These are phyloP conservation scores for Candida berthetii DNA, from an alignment of 805 yeast species.

Conservation along the genomic window DNA sequence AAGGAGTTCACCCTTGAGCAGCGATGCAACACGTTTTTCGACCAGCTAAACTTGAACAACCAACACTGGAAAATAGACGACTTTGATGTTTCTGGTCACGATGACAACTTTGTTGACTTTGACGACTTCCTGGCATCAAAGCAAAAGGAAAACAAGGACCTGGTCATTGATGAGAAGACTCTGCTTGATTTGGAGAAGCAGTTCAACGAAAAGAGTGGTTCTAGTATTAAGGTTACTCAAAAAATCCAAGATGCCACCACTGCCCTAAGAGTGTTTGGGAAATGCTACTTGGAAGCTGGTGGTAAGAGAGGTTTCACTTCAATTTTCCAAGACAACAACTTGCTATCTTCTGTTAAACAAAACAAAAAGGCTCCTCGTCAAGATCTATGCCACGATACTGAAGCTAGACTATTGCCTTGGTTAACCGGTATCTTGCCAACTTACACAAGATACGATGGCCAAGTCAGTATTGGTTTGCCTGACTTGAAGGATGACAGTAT, in stretches of 20 bases:
- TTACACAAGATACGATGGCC: constrained; percentile 30
- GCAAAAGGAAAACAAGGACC: constrained; percentile 3
- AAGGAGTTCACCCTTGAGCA: constrained; percentile 4
- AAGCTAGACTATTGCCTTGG: constrained; percentile 30
- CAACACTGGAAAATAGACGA: constrained; percentile 14
- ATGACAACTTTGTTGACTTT: constrained; percentile 12
- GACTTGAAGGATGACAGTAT: constrained; percentile 9
- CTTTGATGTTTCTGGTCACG: constrained; percentile 13
- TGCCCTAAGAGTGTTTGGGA: constrained; percentile 14
- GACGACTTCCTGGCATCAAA: constrained; percentile 8
- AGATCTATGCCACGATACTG: constrained; percentile 17
- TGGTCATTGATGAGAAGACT: constrained; percentile 3
- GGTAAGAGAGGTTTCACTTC: constrained; percentile 3
- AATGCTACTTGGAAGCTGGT: constrained; percentile 12
- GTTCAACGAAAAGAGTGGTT: constrained; percentile 4
- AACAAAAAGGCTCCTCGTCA: background rate
- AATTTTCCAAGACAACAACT: background rate
- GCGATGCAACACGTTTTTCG: constrained; percentile 14
- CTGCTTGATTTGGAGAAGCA: constrained; percentile 7
- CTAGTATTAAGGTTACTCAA: constrained; percentile 8
- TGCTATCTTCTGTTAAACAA: background rate
- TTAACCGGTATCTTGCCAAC: constrained; percentile 24
- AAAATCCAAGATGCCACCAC: constrained; percentile 16
- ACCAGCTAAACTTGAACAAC: constrained; percentile 3
- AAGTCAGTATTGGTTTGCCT: constrained; percentile 21